A percentile compares a stretch with the other conserved stretches of the same genome.
Conservation (phyloP, 2,329 filamentous ascomycete genomes). For the Tolypocladium album region DNA sequence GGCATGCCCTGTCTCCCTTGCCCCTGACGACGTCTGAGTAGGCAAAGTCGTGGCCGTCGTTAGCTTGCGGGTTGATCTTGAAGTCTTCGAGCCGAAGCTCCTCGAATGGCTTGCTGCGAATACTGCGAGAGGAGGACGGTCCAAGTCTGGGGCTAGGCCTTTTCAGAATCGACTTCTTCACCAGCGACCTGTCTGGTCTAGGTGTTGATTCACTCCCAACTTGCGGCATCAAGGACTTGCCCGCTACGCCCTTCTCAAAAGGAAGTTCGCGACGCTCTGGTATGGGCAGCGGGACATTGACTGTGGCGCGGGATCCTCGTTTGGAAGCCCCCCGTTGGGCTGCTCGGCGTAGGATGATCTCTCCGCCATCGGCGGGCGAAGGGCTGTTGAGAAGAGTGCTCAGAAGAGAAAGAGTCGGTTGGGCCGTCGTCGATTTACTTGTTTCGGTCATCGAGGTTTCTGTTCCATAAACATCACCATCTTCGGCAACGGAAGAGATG, state of each 20-base stretch:
- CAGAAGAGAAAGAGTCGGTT: slow-evolving; percentile 17
- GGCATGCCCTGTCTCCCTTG: slow-evolving; percentile 55
- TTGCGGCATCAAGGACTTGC: background rate
- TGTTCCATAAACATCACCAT: slow-evolving; percentile 23
- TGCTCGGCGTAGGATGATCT: slow-evolving; percentile 13
- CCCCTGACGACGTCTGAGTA: slow-evolving; percentile 66
- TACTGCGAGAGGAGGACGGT: slow-evolving; percentile 19
- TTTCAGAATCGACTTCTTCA: slow-evolving; percentile 8
- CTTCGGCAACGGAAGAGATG: slow-evolving; percentile 36
- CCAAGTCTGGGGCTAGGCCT: background rate
- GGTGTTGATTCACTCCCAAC: slow-evolving; percentile 1
- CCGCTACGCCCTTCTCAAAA: slow-evolving; percentile 18
- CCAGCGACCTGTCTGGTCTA: slow-evolving; percentile 5
- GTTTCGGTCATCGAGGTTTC: background rate
- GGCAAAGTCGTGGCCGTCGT: slow-evolving; percentile 61
- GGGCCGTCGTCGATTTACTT: slow-evolving; percentile 1
- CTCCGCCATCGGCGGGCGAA: background rate
- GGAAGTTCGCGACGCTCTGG: slow-evolving; percentile 31
- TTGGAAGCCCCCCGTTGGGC: slow-evolving; percentile 8
- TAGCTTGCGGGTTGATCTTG: slow-evolving; percentile 65
- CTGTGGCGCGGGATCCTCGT: background rate
- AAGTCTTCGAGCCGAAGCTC: slow-evolving; percentile 62
- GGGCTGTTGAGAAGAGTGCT: slow-evolving; percentile 20
- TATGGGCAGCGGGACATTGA: slow-evolving; percentile 16
- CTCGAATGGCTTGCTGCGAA: slow-evolving; percentile 47